Evolutionary conservation across 179 eudicot genomes (phyloP).

Genomic region (Drosera spatulata): DNA sequence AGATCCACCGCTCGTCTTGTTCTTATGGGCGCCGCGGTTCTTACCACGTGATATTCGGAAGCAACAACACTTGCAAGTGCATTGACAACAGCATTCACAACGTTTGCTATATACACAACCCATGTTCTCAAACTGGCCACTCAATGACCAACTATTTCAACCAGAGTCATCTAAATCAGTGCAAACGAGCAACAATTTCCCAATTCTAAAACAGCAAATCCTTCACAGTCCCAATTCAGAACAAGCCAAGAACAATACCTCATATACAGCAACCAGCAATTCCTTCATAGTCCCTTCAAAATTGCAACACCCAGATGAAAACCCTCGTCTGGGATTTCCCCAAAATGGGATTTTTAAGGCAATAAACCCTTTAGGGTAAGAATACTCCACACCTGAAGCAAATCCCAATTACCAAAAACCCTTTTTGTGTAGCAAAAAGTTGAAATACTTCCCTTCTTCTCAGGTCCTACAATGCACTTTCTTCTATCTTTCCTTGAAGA

Average conservation of each 20-base stretch:
- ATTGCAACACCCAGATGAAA: neutral
- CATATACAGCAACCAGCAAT: conserved; percentile 13
- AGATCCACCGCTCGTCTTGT: conserved; percentile 5
- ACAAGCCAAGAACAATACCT: conserved; percentile 12
- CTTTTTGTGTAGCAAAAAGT: neutral
- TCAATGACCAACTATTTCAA: conserved; percentile 5
- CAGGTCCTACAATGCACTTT: conserved; percentile 1
- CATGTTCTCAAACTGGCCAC: conserved; percentile 22
- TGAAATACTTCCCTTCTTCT: neutral
- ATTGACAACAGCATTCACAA: conserved; percentile 13
- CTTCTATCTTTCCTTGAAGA: neutral
- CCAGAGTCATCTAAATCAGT: conserved; percentile 11
- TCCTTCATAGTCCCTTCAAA: conserved; percentile 10
- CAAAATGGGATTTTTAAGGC: neutral
- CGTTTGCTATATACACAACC: conserved; percentile 83
- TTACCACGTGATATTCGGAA: conserved; percentile 9
- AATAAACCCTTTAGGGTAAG: conserved; percentile 7
- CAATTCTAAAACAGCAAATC: too few species aligned
- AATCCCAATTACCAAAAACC: neutral
- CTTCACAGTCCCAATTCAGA: conserved; percentile 1
- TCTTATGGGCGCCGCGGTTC: neutral
- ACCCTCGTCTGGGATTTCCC: conserved; percentile 4
- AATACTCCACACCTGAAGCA: conserved; percentile 1
- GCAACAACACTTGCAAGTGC: conserved; percentile 6
- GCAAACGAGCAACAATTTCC: conserved; percentile 7